These are phyloP conservation scores for Tylopilus balloui DNA, from an alignment of 768 basidiomycete genomes.

Conservation along the genomic window DNA sequence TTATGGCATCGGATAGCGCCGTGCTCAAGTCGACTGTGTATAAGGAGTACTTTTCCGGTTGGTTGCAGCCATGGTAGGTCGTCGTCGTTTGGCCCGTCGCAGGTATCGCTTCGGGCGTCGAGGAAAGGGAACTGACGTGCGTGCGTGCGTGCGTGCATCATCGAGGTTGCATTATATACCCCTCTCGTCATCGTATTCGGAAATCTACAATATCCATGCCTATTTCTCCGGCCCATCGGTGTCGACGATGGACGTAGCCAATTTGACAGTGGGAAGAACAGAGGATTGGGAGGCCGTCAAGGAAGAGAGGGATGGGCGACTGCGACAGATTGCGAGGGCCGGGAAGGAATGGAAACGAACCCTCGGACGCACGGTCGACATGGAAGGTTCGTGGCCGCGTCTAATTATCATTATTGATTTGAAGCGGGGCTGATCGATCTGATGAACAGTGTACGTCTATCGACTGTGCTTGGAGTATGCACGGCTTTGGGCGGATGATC, in stretches of 20 bases:
- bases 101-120: too few relatives aligned
- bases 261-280: conserved; percentile 38
- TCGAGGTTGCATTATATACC: conserved; percentile 94
- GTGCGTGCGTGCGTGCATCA: too few relatives aligned
- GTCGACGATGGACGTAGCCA: conserved; percentile 52
- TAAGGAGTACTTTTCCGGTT: conserved; percentile 84
- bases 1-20: conserved; percentile 81
- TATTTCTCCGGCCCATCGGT: conserved; percentile 86
- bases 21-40: conserved; percentile 90
- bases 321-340: conserved; percentile 80
- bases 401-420: neutral
- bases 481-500: conserved; percentile 79
- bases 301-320: conserved; percentile 64
- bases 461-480: conserved; percentile 87
- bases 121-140: conserved; percentile 1
- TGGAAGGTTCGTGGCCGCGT: conserved; percentile 70
- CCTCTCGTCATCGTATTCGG: conserved; percentile 75
- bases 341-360: conserved; percentile 92
- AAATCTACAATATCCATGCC: conserved; percentile 90
- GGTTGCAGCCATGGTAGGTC: conserved; percentile 84
- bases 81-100: too few relatives aligned
- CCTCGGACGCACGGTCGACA: conserved; percentile 78
- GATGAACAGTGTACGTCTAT: conserved; percentile 69
- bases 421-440: too few relatives aligned
- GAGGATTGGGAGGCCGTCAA: conserved; percentile 31